These are phyloP conservation scores for Boletus coccyginus DNA, from an alignment of 768 basidiomycete species.

Conservation along the genomic window DNA sequence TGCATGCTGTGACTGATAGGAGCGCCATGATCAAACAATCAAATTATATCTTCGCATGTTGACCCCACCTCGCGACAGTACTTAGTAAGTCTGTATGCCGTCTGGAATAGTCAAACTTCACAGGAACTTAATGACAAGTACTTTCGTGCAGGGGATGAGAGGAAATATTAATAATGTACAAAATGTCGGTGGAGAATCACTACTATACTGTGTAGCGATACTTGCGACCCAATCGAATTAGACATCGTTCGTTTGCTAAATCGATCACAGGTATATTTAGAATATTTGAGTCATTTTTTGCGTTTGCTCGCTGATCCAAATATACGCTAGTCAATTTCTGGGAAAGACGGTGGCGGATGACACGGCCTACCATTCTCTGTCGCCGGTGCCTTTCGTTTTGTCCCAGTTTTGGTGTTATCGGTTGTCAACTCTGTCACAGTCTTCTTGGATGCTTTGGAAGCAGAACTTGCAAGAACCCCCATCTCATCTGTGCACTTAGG, in stretches of 20 bases:
- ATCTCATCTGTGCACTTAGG: constrained; percentile 64
- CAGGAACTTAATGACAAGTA: too few species aligned
- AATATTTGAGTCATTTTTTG: constrained; percentile 31
- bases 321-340: not conserved
- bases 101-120: too few species aligned
- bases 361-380: constrained; percentile 37
- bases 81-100: too few species aligned
- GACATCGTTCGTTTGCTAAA: not conserved
- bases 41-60: too few species aligned
- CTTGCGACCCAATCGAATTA: not conserved
- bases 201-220: constrained; percentile 10
- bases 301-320: constrained; percentile 34
- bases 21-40: too few species aligned
- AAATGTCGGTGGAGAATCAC: constrained; percentile 7
- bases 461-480: constrained; percentile 37
- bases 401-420: constrained; percentile 26
- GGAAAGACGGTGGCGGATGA: not conserved
- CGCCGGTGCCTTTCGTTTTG: constrained; percentile 47
- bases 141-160: too few species aligned
- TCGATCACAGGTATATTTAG: not conserved
- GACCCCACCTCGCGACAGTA: too few species aligned
- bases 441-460: constrained; percentile 20
- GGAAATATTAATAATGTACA: constrained; percentile 30
- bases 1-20: too few species aligned
- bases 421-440: constrained; percentile 1